phyloP scores from a whole-genome alignment of 208 protist species.

The Naegleria gruberi region DNA sequence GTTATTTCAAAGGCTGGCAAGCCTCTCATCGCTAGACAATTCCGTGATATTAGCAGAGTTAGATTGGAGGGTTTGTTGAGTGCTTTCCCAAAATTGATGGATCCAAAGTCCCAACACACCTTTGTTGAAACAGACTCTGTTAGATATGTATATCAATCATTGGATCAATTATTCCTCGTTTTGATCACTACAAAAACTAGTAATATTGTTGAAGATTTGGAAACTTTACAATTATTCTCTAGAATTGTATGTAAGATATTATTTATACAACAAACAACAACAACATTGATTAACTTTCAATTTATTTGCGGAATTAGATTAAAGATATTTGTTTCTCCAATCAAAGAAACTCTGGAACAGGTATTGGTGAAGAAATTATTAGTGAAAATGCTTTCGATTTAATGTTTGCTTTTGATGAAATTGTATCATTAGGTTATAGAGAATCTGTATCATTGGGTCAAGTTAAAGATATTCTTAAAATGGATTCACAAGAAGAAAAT shows the following conservation, averaged over 20 bases:
- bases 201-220: constrained; percentile 97
- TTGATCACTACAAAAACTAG: constrained; percentile 85
- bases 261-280: background rate
- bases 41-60: constrained; percentile 85
- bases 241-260: constrained; percentile 39
- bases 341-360: constrained; percentile 18
- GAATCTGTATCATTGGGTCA: constrained; percentile 84
- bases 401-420: constrained; percentile 94
- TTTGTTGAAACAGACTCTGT: constrained; percentile 91
- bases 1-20: constrained; percentile 54
- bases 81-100: constrained; percentile 90
- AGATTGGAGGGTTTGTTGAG: constrained; percentile 91
- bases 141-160: constrained; percentile 94
- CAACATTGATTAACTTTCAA: constrained; percentile 23
- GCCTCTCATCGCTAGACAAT: constrained; percentile 85
- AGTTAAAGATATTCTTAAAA: constrained; percentile 87
- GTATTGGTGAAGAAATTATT: constrained; percentile 60
- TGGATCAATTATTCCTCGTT: constrained; percentile 83
- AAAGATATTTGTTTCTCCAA: constrained; percentile 7
- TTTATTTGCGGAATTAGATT: background rate
- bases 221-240: constrained; percentile 83
- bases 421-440: constrained; percentile 81
- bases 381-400: constrained; percentile 75
- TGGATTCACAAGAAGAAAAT: constrained; percentile 86
- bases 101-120: constrained; percentile 80